Conservation (phyloP, 257 asterid species). For the Craterostigma plantagineum region DNA sequence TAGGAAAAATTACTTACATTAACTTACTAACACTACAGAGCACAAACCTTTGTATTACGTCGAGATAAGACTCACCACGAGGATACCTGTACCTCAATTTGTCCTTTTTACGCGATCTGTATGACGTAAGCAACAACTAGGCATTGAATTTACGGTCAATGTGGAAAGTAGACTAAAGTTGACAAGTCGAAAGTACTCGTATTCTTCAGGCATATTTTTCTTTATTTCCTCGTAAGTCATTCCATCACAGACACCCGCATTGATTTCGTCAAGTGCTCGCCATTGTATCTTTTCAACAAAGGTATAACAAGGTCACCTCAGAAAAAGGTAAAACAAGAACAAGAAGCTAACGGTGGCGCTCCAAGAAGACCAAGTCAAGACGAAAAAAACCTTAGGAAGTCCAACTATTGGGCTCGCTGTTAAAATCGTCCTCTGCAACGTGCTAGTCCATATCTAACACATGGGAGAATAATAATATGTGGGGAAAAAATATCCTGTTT, state of each 20-base stretch:
- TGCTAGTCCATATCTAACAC: conserved; percentile 97
- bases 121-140: not conserved
- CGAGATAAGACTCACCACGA: conserved; percentile 97
- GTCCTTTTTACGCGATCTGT: conserved; percentile 89
- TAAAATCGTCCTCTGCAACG: conserved; percentile 88
- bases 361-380: too few species aligned
- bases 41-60: conserved; percentile 89
- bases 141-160: too few species aligned
- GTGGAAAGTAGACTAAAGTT: too few species aligned
- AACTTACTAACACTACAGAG: conserved; percentile 6
- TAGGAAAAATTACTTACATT: conserved; percentile 3
- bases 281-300: conserved; percentile 62
- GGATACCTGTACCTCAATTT: conserved; percentile 95
- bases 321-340: conserved; percentile 6
- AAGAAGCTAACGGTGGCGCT: not conserved
- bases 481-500: not conserved
- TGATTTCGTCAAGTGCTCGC: conserved; percentile 99
- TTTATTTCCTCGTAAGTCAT: conserved; percentile 97
- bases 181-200: conserved; percentile 28
- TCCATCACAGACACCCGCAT: conserved; percentile 93
- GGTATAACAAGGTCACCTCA: conserved; percentile 8
- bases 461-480: conserved; percentile 9
- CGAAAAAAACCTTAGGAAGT: conserved; percentile 70
- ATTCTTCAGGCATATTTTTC: conserved; percentile 97
- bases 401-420: conserved; percentile 77